Evolutionary conservation across 306 rosid species (phyloP), one percentile per base, ranked within the genome.

Genomic region (Fagus crenata): DNA sequence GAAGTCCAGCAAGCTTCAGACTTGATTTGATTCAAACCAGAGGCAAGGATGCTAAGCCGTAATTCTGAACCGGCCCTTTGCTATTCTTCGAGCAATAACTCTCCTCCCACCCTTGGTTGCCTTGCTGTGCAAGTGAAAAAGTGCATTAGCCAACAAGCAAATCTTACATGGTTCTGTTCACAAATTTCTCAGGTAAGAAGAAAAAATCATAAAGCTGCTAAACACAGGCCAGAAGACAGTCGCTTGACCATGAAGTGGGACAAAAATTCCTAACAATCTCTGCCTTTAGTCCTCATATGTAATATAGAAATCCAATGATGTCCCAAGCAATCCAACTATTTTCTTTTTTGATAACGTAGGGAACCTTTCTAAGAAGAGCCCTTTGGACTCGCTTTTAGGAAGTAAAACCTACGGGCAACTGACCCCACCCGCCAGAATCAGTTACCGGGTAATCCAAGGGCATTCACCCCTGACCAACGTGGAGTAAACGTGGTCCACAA

Each of bases 51-150:
- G 65, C 89, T 92, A 95, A 72, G 97, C 99, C 6, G 99, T 95
- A 71, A 95, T 86, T 85, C 97, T 92, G 60, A 81, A 82, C 46
- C 97, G 84, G 61, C 97, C 97, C 75, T 95, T 92, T 1, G 97
- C 97, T 72, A 95, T 84, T 83, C 99, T 92, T 78, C 96, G 88
- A 56, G 96, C 96, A 77, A 92, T 95, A 43, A 95, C 97, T 85
- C 70, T 92, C 73, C 91, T 88, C 74, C 97, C 98, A 79, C 96
- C 97, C 82, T 83, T 95, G 84, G 96, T 95, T 84, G 93, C 97
- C 79, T 95, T 95, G 75, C 97, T 95, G 92, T 73, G 83, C 88
- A 88, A 72, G 76, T 73, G 69, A 75, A 72, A 78, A 78, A 36
- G 67, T 68, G 33, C 42, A 31, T 56, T 31, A 71, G 75, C 8